phyloP scores from a whole-genome alignment of 805 yeast species.

The Jamesozyma rosinii region DNA sequence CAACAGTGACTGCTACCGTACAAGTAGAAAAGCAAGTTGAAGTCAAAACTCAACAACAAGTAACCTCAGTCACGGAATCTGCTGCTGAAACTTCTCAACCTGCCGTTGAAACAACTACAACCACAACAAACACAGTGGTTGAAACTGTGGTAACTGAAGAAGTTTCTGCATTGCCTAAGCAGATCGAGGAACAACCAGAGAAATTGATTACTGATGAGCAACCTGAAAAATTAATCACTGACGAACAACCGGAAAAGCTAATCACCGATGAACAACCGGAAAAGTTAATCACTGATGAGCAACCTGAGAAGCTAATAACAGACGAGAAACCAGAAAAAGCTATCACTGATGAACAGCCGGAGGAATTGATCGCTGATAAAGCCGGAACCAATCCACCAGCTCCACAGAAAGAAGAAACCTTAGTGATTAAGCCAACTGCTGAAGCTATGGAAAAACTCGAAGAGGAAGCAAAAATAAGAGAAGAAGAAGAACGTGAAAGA shows the following conservation, averaged over 20 bases:
- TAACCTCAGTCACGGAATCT: background rate
- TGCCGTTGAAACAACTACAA: background rate
- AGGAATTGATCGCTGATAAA: background rate
- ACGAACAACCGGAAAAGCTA: background rate
- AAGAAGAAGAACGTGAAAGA: constrained; percentile 28
- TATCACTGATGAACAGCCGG: background rate
- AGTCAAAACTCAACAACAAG: background rate
- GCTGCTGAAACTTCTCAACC: background rate
- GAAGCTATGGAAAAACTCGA: constrained; percentile 33
- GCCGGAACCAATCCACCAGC: background rate
- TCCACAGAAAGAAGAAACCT: constrained; percentile 6
- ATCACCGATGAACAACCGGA: background rate
- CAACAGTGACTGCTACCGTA: background rate
- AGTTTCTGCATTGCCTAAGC: constrained; percentile 4
- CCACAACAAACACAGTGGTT: constrained; percentile 1
- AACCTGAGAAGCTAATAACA: background rate
- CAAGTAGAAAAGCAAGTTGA: background rate
- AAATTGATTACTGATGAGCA: background rate
- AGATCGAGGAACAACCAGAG: background rate
- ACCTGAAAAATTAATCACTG: background rate
- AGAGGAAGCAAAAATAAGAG: constrained; percentile 34
- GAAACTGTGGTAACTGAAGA: background rate
- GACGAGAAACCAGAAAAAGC: background rate
- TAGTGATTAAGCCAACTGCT: constrained; percentile 29
- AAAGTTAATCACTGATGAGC: background rate